phyloP scores from a whole-genome alignment of 768 basidiomycete species.

The Russula dissimulans region DNA sequence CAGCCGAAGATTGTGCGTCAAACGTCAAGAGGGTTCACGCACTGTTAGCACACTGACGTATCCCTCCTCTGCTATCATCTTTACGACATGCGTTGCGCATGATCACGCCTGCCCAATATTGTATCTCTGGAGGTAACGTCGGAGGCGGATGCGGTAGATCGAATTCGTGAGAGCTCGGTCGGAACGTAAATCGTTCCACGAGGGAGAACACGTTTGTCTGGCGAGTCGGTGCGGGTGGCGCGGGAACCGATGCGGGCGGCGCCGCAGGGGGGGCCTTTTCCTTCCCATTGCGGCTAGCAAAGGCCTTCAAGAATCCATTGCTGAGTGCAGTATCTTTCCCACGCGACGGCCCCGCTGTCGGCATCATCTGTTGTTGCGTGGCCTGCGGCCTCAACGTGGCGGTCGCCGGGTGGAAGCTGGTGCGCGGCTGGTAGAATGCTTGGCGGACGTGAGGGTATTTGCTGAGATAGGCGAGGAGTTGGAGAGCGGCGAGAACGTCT shows the following conservation, averaged over 20 bases:
- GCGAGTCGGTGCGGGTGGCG: constrained; percentile 25
- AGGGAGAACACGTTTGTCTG: constrained; percentile 93
- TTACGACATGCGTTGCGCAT: constrained; percentile 99
- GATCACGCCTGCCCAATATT: constrained; percentile 99
- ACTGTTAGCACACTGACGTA: constrained; percentile 97
- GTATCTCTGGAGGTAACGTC: constrained; percentile 78
- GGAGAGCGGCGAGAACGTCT: constrained; percentile 82
- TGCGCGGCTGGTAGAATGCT: constrained; percentile 84
- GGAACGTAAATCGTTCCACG: constrained; percentile 93
- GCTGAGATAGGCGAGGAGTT: constrained; percentile 91
- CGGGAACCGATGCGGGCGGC: constrained; percentile 21
- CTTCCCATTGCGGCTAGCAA: constrained; percentile 42
- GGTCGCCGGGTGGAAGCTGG: constrained; percentile 75
- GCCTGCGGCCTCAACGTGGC: constrained; percentile 24
- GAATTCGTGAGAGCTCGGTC: constrained; percentile 75
- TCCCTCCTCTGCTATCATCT: constrained; percentile 87
- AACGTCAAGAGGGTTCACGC: constrained; percentile 25
- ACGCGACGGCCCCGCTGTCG: constrained; percentile 18
- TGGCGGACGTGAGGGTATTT: constrained; percentile 97
- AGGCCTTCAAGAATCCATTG: constrained; percentile 35
- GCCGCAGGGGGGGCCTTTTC: constrained; percentile 29
- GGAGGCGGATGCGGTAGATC: constrained; percentile 60
- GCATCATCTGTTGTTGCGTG: constrained; percentile 6
- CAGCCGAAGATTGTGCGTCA: background rate
- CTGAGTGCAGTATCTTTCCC: background rate